These are phyloP conservation scores for Hexamita inflata DNA, from an alignment of 208 protist genomes.

Conservation along the genomic window DNA sequence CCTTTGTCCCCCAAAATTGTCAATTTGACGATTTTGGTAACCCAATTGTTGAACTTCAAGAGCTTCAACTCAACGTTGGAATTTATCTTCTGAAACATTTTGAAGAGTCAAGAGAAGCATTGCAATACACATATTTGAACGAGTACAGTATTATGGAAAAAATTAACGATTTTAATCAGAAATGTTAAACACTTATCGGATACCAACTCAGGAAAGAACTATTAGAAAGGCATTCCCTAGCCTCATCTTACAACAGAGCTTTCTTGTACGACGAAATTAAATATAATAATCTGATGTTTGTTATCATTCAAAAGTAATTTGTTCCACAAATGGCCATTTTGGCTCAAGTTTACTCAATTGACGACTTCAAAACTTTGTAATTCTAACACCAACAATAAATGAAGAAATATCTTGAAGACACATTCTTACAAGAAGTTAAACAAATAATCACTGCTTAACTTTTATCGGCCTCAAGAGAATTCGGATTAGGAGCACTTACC, in stretches of 20 bases:
- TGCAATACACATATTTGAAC: no score
- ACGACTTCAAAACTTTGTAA: neutral
- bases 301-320: neutral
- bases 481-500: neutral
- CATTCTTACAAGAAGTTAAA: neutral
- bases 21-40: no score
- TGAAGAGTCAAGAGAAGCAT: no score
- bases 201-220: neutral
- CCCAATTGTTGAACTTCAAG: neutral
- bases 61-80: neutral
- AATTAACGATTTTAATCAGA: neutral
- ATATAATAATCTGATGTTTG: neutral
- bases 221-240: neutral
- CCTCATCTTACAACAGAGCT: neutral
- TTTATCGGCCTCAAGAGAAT: neutral
- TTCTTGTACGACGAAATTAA: neutral
- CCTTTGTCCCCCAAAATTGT: neutral
- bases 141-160: conserved; percentile 10
- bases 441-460: neutral
- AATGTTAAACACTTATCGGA: neutral
- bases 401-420: conserved; percentile 16
- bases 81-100: no score
- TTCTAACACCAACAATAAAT: neutral
- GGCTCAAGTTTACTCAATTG: neutral
- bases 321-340: neutral